Evolutionary conservation across 495 filamentous ascomycete genomes (phyloP).

Genomic region (Xylaria flabelliformis): DNA sequence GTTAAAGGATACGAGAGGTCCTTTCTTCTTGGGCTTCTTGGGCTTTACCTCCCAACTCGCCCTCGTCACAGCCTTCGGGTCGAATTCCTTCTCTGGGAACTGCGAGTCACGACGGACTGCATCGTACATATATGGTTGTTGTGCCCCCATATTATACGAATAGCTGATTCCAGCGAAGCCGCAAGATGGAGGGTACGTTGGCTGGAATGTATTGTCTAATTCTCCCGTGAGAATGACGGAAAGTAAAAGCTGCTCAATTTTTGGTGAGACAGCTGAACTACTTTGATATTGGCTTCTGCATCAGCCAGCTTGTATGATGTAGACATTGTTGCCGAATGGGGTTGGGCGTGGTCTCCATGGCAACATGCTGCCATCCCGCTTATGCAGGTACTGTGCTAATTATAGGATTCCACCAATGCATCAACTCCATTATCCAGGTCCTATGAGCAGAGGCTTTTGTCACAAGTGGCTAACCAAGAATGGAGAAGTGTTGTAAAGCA

Average conservation of each 20-base stretch:
- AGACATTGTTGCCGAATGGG: constrained; percentile 12
- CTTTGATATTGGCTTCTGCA: neutral
- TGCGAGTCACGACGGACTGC: constrained; percentile 50
- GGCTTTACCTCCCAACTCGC: constrained; percentile 67
- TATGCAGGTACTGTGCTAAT: constrained; percentile 21
- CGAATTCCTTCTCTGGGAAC: constrained; percentile 66
- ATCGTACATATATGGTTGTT: constrained; percentile 82
- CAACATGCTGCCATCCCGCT: constrained; percentile 8
- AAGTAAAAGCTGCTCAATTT: neutral
- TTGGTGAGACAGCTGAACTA: neutral
- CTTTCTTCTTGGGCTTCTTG: constrained; percentile 68
- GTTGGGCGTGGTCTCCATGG: constrained; percentile 22
- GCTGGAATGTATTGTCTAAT: constrained; percentile 36
- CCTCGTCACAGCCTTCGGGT: constrained; percentile 81
- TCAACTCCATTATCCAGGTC: neutral
- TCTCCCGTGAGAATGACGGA: neutral
- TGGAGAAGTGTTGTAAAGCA: neutral
- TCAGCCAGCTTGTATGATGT: constrained; percentile 1
- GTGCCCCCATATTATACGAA: constrained; percentile 47
- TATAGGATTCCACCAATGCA: neutral
- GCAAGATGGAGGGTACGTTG: constrained; percentile 19
- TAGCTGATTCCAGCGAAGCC: constrained; percentile 32
- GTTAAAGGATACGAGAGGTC: constrained; percentile 78
- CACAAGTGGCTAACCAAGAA: neutral
- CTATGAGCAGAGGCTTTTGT: neutral